Evolutionary conservation across 2,329 filamentous ascomycete species (phyloP), one percentile per base, ranked within the genome.

Genomic region (Metarhizium robertsii): DNA sequence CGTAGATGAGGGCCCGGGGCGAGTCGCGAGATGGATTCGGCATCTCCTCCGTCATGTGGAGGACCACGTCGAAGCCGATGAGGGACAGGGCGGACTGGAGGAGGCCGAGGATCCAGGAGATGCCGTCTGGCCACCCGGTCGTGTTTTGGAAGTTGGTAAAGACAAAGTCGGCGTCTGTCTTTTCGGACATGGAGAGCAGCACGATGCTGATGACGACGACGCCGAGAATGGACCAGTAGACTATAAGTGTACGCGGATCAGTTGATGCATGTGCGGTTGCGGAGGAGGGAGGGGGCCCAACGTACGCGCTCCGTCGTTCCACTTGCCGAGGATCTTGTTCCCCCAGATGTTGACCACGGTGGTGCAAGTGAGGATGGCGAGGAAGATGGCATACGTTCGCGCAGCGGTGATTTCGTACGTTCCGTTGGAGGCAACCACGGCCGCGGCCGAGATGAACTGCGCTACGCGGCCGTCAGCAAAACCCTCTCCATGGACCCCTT

Each of bases 11-110:
- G 1, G 74, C 73, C 1, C 69, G 62, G 0, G 74, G 74, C 0
- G 69, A 71, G 47, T 77, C 73, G 6, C 66, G 58, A 1, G 68
- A 57, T 0, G 74, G 74, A 3, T 62, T 62, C 0, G 73, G 74
- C 70, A 77, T 76, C 58, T 77, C 75, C 58, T 77, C 74, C 6
- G 71, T 71, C 66, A 77, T 69, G 53, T 78, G 75, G 4, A 75
- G 61, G 5, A 71, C 70, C 6, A 70, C 74, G 55, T 77, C 75
- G 56, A 75, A 78, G 14, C 72, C 74, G 10, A 68, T 70, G 3
- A 71, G 62, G 16, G 65, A 67, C 0, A 70, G 54, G 0, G 67
- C 66, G 0, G 65, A 71, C 61, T 74, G 75, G 1, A 78, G 62
- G 2, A 78, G 65, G 0, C 75, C 75, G 1, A 78, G 62, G 14